Conservation (phyloP, 345 rosid genomes). For the Aquilaria sinensis region DNA sequence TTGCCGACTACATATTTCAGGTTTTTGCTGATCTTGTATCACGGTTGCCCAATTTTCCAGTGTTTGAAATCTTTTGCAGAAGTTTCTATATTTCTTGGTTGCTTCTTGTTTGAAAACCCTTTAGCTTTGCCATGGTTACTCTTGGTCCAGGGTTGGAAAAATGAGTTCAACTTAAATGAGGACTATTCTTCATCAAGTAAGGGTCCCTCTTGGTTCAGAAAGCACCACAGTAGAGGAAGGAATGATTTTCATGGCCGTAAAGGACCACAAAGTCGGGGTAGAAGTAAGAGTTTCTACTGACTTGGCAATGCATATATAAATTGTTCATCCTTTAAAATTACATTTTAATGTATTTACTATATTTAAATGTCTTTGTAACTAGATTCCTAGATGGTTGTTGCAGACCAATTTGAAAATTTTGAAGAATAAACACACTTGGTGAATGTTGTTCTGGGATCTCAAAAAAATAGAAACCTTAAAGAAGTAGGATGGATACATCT, state of each 20-base stretch:
- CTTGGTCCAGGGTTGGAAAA: constrained; percentile 43
- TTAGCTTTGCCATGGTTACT: constrained; percentile 6
- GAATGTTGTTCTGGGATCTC: too few species aligned
- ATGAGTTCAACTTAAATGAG: constrained; percentile 30
- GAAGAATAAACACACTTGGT: too few species aligned
- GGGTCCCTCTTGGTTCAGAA: constrained; percentile 58
- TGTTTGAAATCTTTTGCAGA: background rate
- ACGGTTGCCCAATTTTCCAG: background rate
- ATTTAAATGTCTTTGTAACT: too few species aligned
- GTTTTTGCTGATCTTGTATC: constrained; percentile 15
- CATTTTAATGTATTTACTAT: too few species aligned
- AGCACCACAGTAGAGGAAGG: constrained; percentile 35
- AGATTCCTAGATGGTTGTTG: too few species aligned
- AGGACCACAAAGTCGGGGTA: constrained; percentile 25
- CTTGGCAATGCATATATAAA: background rate
- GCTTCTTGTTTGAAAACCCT: constrained; percentile 2
- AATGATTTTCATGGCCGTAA: constrained; percentile 29
- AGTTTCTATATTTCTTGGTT: background rate
- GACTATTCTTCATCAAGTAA: constrained; percentile 41
- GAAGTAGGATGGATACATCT: too few species aligned
- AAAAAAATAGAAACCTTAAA: too few species aligned
- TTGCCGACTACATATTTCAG: constrained; percentile 48
- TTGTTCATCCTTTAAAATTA: too few species aligned
- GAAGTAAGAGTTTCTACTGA: constrained; percentile 42
- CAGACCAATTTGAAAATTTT: too few species aligned